Evolutionary conservation across 2,329 filamentous ascomycete genomes (phyloP).

Genomic region (Aspergillus luchuensis): DNA sequence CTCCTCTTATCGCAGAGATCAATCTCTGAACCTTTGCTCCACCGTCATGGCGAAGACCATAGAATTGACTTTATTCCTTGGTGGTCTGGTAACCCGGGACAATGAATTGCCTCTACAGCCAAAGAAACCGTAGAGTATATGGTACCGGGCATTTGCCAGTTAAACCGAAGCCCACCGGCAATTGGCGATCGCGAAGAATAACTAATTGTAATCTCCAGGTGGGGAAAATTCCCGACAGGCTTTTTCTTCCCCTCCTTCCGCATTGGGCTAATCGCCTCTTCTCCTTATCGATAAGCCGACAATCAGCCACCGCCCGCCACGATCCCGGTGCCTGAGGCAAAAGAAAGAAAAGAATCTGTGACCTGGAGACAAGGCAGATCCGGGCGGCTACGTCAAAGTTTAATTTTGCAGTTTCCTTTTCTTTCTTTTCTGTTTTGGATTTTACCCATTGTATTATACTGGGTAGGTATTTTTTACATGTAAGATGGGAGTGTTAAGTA

Average conservation of each 20-base stretch:
- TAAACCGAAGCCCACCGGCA: neutral
- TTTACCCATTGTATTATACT: neutral
- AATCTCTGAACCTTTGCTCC: neutral
- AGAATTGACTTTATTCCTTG: neutral
- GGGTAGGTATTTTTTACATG: neutral
- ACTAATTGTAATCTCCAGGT: neutral
- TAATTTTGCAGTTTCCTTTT: neutral
- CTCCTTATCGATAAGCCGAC: constrained; percentile 32
- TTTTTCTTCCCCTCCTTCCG: constrained; percentile 3
- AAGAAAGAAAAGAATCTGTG: neutral
- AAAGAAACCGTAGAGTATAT: too few relatives aligned
- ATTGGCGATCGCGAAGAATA: neutral
- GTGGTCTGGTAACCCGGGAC: neutral
- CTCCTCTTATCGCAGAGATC: neutral
- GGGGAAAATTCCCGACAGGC: neutral
- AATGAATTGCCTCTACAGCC: too few relatives aligned
- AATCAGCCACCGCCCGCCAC: constrained; percentile 1
- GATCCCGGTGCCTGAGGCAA: constrained; percentile 13
- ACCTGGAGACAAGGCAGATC: neutral
- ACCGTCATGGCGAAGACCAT: neutral
- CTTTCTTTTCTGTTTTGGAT: neutral
- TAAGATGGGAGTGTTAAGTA: too few relatives aligned
- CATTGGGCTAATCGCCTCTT: constrained; percentile 15
- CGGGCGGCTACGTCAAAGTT: neutral
- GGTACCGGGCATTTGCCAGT: neutral